Base-by-base conservation (phyloP, 306 rosid species). In the Dalbergia oliveri region DNA sequence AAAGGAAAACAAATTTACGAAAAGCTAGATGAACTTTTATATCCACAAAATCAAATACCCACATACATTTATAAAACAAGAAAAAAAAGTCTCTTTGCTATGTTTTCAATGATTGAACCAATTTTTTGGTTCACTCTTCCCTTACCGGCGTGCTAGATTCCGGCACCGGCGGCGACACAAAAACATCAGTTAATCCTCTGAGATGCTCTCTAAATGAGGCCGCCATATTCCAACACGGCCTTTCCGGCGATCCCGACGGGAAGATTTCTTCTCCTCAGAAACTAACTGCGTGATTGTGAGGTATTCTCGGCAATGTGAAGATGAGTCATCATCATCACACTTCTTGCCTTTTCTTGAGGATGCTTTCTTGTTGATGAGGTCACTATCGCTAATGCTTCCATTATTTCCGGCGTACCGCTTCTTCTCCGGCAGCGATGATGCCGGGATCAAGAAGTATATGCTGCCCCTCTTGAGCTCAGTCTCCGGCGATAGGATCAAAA, bases 401-500 rank as follows among this genome's bases (percentile, higher is more conserved):
- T 13, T 61, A 13, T 13, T 61, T 2, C 56, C 60, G 53, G 23
- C 45, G 1, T 14, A 19, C 8, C 83, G 73, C 73, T 86, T 95
- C 73, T 87, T 91, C 72, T 80, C 90, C 34, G 90, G 90, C 0
- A 91, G 43, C 3, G 99, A 95, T 1, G 97, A 84, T 0, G 84
- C 60, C 3, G 99, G 97, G 66, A 95, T 90, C 91, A 95, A 84
- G 90, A 95, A 95, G 84, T 95, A 93, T 8, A 95, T 93, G 86
- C 85, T 87, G 4, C 99, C 99, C 33, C 98, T 78, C 85, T 90
- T 91, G 80, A 95, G 99, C 80, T 91, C 95, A 0, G 98, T 86
- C 34, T 91, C 94, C 44, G 99, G 96, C 0, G 93, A 91, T 78
- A 95, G 91, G n/a, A 95, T 85, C 68, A 84, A 59, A 78, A 93